A percentile compares a stretch with the other conserved stretches of the same genome.
Evolutionary conservation across 768 basidiomycete genomes (phyloP).

Genomic region (Pleurotus giganteus): DNA sequence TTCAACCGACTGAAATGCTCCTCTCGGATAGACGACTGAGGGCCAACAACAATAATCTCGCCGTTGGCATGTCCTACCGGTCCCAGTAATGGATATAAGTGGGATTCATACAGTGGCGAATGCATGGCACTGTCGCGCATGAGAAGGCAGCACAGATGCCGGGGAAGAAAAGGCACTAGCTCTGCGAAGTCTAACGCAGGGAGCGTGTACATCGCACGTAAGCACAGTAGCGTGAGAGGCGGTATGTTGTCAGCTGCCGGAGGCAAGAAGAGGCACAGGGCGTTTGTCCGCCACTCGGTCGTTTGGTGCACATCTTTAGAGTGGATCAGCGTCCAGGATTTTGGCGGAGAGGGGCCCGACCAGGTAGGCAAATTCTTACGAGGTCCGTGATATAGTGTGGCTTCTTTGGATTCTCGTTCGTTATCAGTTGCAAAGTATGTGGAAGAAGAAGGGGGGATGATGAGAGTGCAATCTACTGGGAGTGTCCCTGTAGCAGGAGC

Average conservation of each 20-base stretch:
- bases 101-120: conserved; percentile 47
- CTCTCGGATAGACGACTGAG: conserved; percentile 40
- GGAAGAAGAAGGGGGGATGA: conserved; percentile 18
- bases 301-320: conserved; percentile 24
- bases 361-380: conserved; percentile 18
- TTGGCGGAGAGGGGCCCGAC: conserved; percentile 52
- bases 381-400: conserved; percentile 1
- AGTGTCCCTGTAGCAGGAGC: conserved; percentile 3
- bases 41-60: conserved; percentile 65
- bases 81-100: conserved; percentile 50
- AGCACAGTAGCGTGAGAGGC: conserved; percentile 54
- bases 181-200: conserved; percentile 43
- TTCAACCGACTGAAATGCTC: conserved; percentile 35
- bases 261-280: conserved; percentile 51
- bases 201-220: conserved; percentile 41
- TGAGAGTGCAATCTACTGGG: conserved; percentile 14
- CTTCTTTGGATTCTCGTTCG: conserved; percentile 28
- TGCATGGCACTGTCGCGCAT: conserved; percentile 59
- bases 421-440: conserved; percentile 47
- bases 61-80: conserved; percentile 55
- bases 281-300: conserved; percentile 51
- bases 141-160: conserved; percentile 57
- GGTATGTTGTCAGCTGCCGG: conserved; percentile 36
- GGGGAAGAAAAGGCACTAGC: conserved; percentile 50
- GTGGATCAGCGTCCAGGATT: conserved; percentile 48